These are phyloP conservation scores for Ceratocystis albifundus DNA, from an alignment of 2,329 filamentous ascomycete species.

Conservation along the genomic window DNA sequence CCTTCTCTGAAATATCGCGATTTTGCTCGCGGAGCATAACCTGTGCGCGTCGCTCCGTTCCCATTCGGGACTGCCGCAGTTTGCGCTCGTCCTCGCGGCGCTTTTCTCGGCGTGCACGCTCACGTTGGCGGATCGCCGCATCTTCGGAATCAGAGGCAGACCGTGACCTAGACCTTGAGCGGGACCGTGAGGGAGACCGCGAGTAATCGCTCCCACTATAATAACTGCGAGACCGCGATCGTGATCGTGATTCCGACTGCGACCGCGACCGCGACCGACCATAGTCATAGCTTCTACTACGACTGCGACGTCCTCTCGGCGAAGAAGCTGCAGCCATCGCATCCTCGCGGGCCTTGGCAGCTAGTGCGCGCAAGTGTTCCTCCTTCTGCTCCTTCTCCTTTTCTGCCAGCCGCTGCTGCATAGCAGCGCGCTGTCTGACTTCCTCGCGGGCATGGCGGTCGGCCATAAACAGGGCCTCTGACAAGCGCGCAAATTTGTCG, in stretches of 20 bases:
- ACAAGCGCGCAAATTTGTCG: constrained; percentile 95
- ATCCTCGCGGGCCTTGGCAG: constrained; percentile 85
- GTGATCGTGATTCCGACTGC: not conserved
- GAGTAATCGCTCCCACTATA: constrained; percentile 35
- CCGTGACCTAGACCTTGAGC: constrained; percentile 29
- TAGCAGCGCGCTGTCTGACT: constrained; percentile 78
- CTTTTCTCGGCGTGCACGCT: constrained; percentile 64
- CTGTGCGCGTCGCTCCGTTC: constrained; percentile 78
- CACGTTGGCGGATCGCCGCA: constrained; percentile 61
- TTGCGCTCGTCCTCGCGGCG: constrained; percentile 78
- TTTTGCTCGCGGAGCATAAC: constrained; percentile 92
- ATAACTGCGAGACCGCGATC: constrained; percentile 25
- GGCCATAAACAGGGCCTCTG: constrained; percentile 85
- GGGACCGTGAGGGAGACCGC: constrained; percentile 30
- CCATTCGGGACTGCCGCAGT: constrained; percentile 88
- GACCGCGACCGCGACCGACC: constrained; percentile 4
- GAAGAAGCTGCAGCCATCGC: constrained; percentile 36
- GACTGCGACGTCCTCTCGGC: not conserved
- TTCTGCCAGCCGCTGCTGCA: constrained; percentile 93
- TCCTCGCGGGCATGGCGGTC: constrained; percentile 92
- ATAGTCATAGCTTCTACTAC: constrained; percentile 9
- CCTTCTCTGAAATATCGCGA: constrained; percentile 93
- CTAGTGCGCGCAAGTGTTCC: constrained; percentile 74
- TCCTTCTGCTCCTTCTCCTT: constrained; percentile 95
- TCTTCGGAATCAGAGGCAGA: constrained; percentile 46